A percentile compares a stretch with the other conserved stretches of the same genome.
Conservation (phyloP, 2,329 filamentous ascomycete species). For the Sclerotinia nivalis region DNA sequence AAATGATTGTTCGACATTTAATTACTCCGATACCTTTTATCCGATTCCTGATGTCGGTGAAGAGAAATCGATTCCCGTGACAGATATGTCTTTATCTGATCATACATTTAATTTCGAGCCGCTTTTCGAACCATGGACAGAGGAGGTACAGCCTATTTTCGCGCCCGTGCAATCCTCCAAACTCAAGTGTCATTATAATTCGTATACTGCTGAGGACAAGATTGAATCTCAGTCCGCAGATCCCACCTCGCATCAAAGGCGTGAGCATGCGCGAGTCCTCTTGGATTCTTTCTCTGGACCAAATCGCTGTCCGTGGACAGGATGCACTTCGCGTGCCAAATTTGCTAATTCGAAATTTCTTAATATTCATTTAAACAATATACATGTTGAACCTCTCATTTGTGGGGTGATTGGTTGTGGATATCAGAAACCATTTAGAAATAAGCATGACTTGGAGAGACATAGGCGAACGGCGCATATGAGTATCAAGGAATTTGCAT, state of each 20-base stretch:
- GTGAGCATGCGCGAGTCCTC: not conserved
- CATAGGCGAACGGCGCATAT: conserved; percentile 9
- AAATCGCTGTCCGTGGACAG: not conserved
- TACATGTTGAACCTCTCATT: conserved; percentile 3
- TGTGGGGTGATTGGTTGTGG: conserved; percentile 3
- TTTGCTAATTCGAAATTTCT: conserved; percentile 1
- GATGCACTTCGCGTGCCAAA: conserved; percentile 5
- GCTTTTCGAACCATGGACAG: no score
- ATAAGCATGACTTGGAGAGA: conserved; percentile 19
- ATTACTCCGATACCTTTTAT: no score
- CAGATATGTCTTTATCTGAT: no score
- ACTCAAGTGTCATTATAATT: no score
- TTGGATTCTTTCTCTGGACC: not conserved
- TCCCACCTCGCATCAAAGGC: no score
- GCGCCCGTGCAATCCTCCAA: no score
- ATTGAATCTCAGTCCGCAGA: not conserved
- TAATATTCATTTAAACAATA: conserved; percentile 4
- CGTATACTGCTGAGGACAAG: no score
- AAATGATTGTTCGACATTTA: no score
- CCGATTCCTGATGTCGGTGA: no score
- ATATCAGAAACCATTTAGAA: conserved; percentile 20
- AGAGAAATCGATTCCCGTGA: no score
- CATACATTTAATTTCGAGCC: no score
- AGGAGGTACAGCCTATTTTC: no score
- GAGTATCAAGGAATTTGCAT: not conserved